These are phyloP conservation scores for Coelastrella sp. DNA, from an alignment of 139 green algal species.

Conservation along the genomic window DNA sequence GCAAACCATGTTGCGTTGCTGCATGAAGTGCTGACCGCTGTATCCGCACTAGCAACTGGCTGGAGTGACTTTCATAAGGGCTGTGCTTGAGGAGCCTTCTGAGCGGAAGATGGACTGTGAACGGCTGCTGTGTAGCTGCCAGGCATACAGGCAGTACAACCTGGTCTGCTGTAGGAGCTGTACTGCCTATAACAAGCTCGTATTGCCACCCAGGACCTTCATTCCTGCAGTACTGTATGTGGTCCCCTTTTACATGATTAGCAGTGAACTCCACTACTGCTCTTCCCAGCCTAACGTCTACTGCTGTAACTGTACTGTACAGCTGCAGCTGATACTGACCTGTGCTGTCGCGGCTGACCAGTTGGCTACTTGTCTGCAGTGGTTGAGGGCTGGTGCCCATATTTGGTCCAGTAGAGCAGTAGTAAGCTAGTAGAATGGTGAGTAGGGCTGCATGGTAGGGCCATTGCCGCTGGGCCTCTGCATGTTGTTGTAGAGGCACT, in stretches of 20 bases:
- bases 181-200: slow-evolving; percentile 3
- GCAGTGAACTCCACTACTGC: neutral
- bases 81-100: neutral
- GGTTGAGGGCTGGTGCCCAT: neutral
- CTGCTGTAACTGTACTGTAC: slow-evolving; percentile 1
- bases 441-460: neutral
- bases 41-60: neutral
- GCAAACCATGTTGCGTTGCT: neutral
- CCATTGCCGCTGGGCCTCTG: neutral
- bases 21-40: neutral
- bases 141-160: slow-evolving; percentile 17
- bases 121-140: neutral
- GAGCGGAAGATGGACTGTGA: neutral
- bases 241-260: neutral
- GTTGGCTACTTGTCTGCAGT: neutral
- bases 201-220: neutral
- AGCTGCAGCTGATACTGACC: neutral
- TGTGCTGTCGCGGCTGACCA: neutral
- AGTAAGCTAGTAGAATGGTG: neutral
- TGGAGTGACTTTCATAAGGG: neutral
- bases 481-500: neutral
- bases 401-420: neutral
- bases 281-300: neutral
- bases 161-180: neutral
- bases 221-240: neutral